Base-by-base conservation (phyloP, 164 flowering plant genomes). In the Vitis rotundifolia region DNA sequence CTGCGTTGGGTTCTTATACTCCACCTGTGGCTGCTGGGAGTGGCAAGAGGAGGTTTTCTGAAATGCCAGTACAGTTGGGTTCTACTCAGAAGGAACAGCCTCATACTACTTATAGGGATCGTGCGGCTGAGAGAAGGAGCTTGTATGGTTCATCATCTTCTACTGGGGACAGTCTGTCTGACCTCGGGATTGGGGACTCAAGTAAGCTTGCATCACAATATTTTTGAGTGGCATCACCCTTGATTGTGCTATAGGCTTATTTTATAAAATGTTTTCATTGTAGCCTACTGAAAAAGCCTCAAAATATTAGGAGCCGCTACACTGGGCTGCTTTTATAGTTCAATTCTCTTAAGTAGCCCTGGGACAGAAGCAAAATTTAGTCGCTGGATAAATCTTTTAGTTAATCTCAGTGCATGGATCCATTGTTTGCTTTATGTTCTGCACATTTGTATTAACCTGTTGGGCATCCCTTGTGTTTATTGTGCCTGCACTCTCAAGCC, bases 121-220 rank as follows among this genome's bases (percentile, higher is more conserved):
- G 98, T 61, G 99, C 98, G 51, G 99, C 99, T 64, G 99, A 96
- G 79, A 81, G 99, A 72, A 86, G 99, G 78, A 96, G 86, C 80
- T 82, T 93, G 64, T 96, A 96, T 75, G 95, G 99, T 61, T 88
- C 97, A 63, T 85, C 88, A 28, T 80, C 91, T 11, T 86, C 89
- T 50, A 9, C 75, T 68, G 91, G 88, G 53, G 87, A 90, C 67
- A 84, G 85, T 68, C 9, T 67, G 14, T 77, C 85, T 26, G 87
- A 84, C 53, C 61, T 68, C 74, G 89, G 78, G 29, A 74, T 74
- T 60, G 91, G 78, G 51, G 94, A 89, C 82, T 75, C 93, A 82
- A 85, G 99, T 94, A 92, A 92, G 99, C 70, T 11, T 75, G 49
- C 71, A 74, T 76, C 64, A 63, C 72, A 59, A 28, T 64, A 44